phyloP scores from a whole-genome alignment of 495 filamentous ascomycete species.

The Baudoinia panamericana region DNA sequence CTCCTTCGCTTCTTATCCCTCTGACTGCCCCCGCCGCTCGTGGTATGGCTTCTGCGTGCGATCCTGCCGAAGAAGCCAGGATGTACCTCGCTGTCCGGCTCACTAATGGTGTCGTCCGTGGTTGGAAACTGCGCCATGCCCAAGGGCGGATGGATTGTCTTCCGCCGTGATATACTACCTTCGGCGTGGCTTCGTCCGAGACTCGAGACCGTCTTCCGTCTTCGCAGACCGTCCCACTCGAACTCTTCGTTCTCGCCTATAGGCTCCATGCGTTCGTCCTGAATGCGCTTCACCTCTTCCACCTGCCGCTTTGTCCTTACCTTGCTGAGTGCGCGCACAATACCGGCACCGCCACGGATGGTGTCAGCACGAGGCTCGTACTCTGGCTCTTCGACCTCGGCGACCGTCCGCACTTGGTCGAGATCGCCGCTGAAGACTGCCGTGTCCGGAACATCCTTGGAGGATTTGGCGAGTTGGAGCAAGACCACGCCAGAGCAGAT shows the following conservation, averaged over 20 bases:
- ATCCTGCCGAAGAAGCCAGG: conserved; percentile 33
- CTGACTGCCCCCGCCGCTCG: background rate
- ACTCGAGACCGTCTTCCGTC: conserved; percentile 54
- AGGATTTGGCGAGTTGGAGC: conserved; percentile 91
- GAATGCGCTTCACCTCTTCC: conserved; percentile 65
- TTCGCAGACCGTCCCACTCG: conserved; percentile 87
- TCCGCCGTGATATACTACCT: conserved; percentile 31
- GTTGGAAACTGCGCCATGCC: conserved; percentile 80
- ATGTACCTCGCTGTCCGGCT: conserved; percentile 29
- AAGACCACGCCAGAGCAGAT: conserved; percentile 96
- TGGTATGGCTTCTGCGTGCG: conserved; percentile 3
- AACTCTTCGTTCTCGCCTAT: conserved; percentile 62
- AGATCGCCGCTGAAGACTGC: conserved; percentile 88
- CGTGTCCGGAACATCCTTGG: conserved; percentile 90
- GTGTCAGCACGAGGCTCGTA: conserved; percentile 93
- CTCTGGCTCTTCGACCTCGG: conserved; percentile 87
- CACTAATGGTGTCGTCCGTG: conserved; percentile 44
- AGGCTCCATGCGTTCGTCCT: conserved; percentile 66
- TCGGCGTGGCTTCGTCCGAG: conserved; percentile 23
- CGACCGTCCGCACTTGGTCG: conserved; percentile 88
- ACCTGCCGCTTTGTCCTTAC: conserved; percentile 65
- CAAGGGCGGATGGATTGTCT: conserved; percentile 61
- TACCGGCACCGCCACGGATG: conserved; percentile 81
- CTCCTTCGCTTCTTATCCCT: background rate
- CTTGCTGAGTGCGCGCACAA: conserved; percentile 70